Base-by-base conservation (phyloP, 441 rosid species). In the Omphalea diandra region DNA sequence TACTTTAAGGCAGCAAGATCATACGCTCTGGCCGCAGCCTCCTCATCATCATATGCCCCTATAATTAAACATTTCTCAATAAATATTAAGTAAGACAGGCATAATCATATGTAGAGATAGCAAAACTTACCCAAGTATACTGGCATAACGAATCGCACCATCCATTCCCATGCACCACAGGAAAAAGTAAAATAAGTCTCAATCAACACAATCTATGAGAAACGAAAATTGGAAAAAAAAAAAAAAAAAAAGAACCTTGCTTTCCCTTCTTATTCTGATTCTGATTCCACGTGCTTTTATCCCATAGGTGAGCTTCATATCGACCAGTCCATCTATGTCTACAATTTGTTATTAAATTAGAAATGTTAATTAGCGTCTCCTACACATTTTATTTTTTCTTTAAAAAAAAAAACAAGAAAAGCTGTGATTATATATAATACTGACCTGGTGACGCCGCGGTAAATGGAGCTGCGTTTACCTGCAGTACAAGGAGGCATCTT, bases 41-140 rank as follows among this genome's bases (percentile, higher is more conserved):
- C 99, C 79, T 95, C 99, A 11, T 88, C 86, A 71, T 95, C 98
- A 74, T 95, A 95, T n/a, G 99, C 98, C 63, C 99, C 97, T 94
- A 68, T 61, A 62, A 55, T 53, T 59, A 55, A 12, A 61, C 41
- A 56, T 32, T 38, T 52, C 59, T 64, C 47, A 43, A 47, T 71
- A 77, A 61, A 79, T 49, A 70, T 53, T 20, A 56, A 54, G 18
- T 35, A 75, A 35, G 38, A 75, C 58, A 49, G 29, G 32, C 40
- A 40, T 38, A 57, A 7, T 18, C 46, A 62, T 49, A 63, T 47
- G n/a, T n/a, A n/a, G n/a, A 35, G 32, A 17, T n/a, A n/a, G n/a
- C n/a, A 67, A n/a, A n/a, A 61, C 88, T 83, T 83, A 90, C 97
- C 97, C 76, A 92, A 83, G 85, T 88, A 94, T 68, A 92, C 97